Percentiles rank a stretch among this genome's conserved stretches.
phyloP scores from a whole-genome alignment of 2,329 filamentous ascomycete species.

The Fusarium clavum region DNA sequence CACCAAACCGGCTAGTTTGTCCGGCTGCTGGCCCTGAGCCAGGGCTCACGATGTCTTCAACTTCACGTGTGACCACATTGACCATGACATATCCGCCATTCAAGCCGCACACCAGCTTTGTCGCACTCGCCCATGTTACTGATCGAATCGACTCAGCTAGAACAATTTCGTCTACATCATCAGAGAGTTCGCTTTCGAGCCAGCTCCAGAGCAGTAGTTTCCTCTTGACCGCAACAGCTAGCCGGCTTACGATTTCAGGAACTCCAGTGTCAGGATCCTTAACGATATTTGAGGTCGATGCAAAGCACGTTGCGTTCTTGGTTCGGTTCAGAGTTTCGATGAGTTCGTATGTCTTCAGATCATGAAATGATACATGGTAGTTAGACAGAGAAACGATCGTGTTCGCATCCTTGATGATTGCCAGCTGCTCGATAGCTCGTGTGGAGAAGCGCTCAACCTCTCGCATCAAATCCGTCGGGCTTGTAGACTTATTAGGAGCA shows the following conservation, averaged over 20 bases:
- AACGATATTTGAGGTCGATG: constrained; percentile 94
- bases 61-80: constrained; percentile 78
- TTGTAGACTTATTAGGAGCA: constrained; percentile 52
- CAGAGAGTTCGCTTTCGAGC: constrained; percentile 90
- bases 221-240: constrained; percentile 94
- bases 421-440: constrained; percentile 90
- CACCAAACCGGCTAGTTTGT: constrained; percentile 81
- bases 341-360: constrained; percentile 84
- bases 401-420: constrained; percentile 94
- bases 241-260: constrained; percentile 88
- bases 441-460: constrained; percentile 96
- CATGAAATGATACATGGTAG: constrained; percentile 88
- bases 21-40: constrained; percentile 73
- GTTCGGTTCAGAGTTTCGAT: constrained; percentile 84
- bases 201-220: constrained; percentile 92
- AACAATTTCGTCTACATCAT: constrained; percentile 79
- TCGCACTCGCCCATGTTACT: constrained; percentile 90
- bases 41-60: constrained; percentile 83
- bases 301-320: constrained; percentile 89
- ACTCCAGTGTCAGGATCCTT: constrained; percentile 89
- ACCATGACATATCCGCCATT: constrained; percentile 92
- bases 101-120: constrained; percentile 88
- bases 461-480: constrained; percentile 83
- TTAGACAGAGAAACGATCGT: constrained; percentile 92
- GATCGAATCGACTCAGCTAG: constrained; percentile 87